Base-by-base conservation (phyloP, 1,139 yeast species). In the Chernovozyma aurita region DNA sequence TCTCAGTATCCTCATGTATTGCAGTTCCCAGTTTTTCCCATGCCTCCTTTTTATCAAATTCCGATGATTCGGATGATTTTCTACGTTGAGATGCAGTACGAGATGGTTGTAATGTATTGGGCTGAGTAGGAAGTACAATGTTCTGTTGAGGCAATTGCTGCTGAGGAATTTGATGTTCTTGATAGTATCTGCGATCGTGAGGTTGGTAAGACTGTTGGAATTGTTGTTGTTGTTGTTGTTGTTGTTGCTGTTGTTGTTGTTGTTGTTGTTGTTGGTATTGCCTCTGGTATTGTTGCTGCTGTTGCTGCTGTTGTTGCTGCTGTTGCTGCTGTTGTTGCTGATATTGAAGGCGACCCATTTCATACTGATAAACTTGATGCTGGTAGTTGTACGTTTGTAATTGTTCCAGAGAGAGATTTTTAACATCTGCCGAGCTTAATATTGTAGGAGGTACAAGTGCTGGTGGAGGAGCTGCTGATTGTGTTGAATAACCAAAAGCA, bases 31-130 rank as follows among this genome's bases (percentile, higher is more conserved):
- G 46, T 16, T 31, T 40, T 41, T 63, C 62, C 73, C 73, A 66
- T 0, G 72, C 69, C 39, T 67, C 73, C 33, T 59, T 60, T 35
- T 46, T 52, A 24, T 57, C 61, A 30, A 57, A 57, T 16, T 55
- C 58, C 6, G 53, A 40, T 5, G 37, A 30, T 24, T 28, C 35
- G 21, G 41, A 33, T 17, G 41, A 28, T n/a, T 30, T 26, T 32
- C 30, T 37, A 20, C 20, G 14, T 25, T 40, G 24, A 4, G 43
- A 25, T 25, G 18, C 24, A 16, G 34, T 8, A 6, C 12, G 5
- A 9, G 26, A 22, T 11, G 25, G 25, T n/a, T 11, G 13, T n/a
- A n/a, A n/a, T n/a, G n/a, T n/a, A n/a, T n/a, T n/a, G n/a, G n/a
- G 32, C 33, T 28, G 6, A 6, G 6, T 13, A 13, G 28, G 24